Base-by-base conservation (phyloP, 2,329 filamentous ascomycete genomes). In the Mariannaea elegans region DNA sequence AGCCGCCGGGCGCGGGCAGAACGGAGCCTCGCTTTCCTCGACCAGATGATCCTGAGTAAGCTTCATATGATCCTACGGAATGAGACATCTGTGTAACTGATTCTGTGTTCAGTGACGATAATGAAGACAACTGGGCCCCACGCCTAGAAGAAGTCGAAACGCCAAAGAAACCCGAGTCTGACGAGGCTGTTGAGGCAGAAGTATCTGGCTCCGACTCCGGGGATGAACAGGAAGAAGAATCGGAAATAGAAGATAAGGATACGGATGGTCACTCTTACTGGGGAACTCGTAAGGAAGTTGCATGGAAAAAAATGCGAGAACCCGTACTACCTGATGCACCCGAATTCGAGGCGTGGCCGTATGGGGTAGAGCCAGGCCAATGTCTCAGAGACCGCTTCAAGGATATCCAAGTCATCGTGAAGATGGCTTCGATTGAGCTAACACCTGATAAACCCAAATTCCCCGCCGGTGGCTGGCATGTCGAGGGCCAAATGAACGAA, bases 331-430 rank as follows among this genome's bases (percentile, higher is more conserved):
- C 65, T 12, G 16, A 55, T 54, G 38, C 42, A 0, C 53, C 71
- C n/a, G 7, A 63, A 61, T 63, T 73, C 45, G 3, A 56, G 81
- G 82, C 2, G 67, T 90, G 3, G 51, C 18, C 64, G 1, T 71
- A 71, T 12, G 61, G 55, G 3, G 36, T 36, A 2, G 45, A 65
- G 3, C 56, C 60, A 0, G 64, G 47, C 1, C 3, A 10, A 3
- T 61, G 59, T 2, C 8, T 70, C 0, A 39, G 53, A 0, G 62
- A 65, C 0, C 49, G 53, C 0, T 68, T 65, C 19, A 18, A 55
- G 3, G 48, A 63, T 0, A 45, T 72, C 2, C 88, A 91, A 65
- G 72, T 90, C 32, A 86, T 90, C 48, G 81, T 89, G 29, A 89
- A 90, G 67, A 77, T 91, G 63, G 81, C 51, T 19, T 58, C 50